Evolutionary conservation across 2,329 filamentous ascomycete species (phyloP).

Genomic region (Exserohilum turcica): DNA sequence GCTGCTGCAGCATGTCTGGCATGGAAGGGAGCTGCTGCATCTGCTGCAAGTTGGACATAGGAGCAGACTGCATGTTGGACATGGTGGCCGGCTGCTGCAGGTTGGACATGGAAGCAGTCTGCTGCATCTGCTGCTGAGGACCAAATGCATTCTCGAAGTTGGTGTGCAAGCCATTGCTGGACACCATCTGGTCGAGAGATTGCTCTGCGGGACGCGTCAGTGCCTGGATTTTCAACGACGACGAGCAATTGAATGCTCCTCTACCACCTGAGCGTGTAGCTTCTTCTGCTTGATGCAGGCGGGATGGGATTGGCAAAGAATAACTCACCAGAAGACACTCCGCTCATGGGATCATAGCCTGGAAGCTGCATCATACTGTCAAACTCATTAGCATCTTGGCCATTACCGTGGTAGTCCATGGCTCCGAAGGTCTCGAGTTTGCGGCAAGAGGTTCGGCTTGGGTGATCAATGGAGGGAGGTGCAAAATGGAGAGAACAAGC

Average conservation of each 20-base stretch:
- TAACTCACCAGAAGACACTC: conserved; percentile 5
- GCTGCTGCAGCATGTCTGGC: neutral
- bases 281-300: neutral
- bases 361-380: neutral
- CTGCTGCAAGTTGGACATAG: too few species aligned
- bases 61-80: too few species aligned
- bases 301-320: neutral
- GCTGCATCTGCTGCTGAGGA: neutral
- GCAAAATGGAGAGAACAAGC: neutral
- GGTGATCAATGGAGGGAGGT: too few species aligned
- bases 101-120: neutral
- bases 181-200: neutral
- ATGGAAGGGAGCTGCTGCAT: neutral
- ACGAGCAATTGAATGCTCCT: neutral
- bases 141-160: neutral
- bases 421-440: too few species aligned
- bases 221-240: neutral
- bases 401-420: neutral
- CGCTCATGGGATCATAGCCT: neutral
- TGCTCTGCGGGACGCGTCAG: conserved; percentile 5
- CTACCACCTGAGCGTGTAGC: neutral
- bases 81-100: too few species aligned
- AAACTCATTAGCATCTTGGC: neutral
- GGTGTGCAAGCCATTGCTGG: neutral
- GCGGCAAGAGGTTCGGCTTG: neutral